Evolutionary conservation across 345 rosid genomes (phyloP).

Genomic region (Rhodomyrtus tomentosa): DNA sequence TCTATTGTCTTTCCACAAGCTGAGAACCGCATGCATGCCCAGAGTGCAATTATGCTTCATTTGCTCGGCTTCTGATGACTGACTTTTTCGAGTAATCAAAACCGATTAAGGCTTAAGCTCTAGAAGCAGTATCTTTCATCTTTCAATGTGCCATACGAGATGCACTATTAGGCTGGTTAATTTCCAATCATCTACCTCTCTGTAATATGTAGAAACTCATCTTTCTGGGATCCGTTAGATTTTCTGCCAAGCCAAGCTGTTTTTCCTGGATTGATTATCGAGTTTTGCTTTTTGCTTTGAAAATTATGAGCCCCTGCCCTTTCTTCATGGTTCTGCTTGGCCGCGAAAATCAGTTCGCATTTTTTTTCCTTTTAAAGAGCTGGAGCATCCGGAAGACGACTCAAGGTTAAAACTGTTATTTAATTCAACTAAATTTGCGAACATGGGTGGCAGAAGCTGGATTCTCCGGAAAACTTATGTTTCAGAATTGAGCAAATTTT

Average conservation of each 20-base stretch:
- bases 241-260: neutral
- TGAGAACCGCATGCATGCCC: slow-evolving; percentile 95
- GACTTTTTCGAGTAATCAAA: neutral
- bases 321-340: neutral
- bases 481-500: neutral
- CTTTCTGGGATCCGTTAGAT: neutral
- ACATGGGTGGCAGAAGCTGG: neutral
- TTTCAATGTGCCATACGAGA: neutral
- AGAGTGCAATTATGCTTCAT: slow-evolving; percentile 86
- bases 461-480: neutral
- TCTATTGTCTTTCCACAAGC: slow-evolving; percentile 92
- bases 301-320: neutral
- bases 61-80: slow-evolving; percentile 30
- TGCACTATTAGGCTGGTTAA: neutral
- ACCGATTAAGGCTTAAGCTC: neutral
- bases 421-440: neutral
- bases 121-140: neutral
- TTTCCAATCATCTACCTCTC: neutral
- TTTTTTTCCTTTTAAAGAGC: neutral
- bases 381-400: neutral
- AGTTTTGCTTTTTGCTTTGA: neutral
- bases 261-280: neutral
- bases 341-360: neutral
- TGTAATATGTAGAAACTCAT: neutral
- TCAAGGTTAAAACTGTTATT: neutral